Conservation (phyloP, 257 asterid species). For the Solanum clarkiae region DNA sequence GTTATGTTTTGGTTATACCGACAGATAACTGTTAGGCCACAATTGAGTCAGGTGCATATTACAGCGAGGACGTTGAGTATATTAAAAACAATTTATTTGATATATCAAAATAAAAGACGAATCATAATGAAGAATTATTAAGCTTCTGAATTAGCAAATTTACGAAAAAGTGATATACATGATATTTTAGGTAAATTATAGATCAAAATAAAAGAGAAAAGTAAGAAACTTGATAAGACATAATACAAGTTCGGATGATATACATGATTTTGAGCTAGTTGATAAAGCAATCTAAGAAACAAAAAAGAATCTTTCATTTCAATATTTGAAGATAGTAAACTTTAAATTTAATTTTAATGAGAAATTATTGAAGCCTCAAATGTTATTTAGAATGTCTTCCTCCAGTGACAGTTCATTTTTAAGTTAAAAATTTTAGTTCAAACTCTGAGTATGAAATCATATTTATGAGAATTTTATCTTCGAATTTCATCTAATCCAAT, state of each 20-base stretch:
- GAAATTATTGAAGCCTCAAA: neutral
- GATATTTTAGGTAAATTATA: neutral
- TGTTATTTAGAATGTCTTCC: no score
- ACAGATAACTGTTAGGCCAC: neutral
- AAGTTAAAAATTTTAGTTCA: neutral
- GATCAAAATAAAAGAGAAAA: neutral
- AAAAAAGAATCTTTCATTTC: neutral
- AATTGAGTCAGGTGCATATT: neutral
- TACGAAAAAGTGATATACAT: neutral
- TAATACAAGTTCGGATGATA: neutral
- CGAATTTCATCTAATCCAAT: neutral
- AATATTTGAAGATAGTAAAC: accelerated
- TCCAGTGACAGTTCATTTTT: neutral
- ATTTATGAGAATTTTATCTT: neutral
- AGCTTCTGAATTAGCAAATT: neutral
- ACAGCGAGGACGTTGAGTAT: neutral
- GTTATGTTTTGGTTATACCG: neutral
- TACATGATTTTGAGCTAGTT: neutral
- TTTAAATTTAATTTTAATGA: neutral
- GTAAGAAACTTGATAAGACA: neutral
- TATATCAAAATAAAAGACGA: neutral
- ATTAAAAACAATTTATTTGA: no score
- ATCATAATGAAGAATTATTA: neutral
- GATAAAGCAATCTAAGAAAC: neutral
- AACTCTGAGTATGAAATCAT: neutral